phyloP scores from a whole-genome alignment of 495 filamentous ascomycete genomes.

The Aspergillus affinis region DNA sequence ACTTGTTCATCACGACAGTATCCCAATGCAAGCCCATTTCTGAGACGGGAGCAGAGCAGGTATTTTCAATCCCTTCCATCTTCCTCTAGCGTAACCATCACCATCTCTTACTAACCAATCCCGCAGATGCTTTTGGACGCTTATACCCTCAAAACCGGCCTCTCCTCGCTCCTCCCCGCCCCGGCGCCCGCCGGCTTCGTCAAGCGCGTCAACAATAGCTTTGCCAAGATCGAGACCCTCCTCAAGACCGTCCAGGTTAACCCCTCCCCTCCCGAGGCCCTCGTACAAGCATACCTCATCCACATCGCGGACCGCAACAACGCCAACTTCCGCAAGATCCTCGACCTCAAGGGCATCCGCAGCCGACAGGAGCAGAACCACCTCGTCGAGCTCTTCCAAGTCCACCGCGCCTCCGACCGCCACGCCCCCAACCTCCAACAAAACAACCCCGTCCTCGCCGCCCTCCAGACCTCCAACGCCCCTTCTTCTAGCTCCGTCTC shows the following conservation, averaged over 20 bases:
- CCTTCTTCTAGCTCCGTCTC: slow-evolving; percentile 41
- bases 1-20: slow-evolving; percentile 75
- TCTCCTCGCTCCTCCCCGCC: slow-evolving; percentile 48
- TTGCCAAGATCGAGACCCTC: slow-evolving; percentile 84
- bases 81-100: too few relatives aligned
- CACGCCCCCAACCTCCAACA: slow-evolving; percentile 47
- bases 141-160: slow-evolving; percentile 83
- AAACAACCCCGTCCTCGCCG: slow-evolving; percentile 44
- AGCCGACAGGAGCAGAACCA: slow-evolving; percentile 73
- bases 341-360: slow-evolving; percentile 88
- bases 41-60: slow-evolving; percentile 94
- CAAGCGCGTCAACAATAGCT: slow-evolving; percentile 83
- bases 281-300: slow-evolving; percentile 95
- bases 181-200: slow-evolving; percentile 64
- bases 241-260: slow-evolving; percentile 97
- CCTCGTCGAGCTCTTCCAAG: slow-evolving; percentile 84
- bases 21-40: slow-evolving; percentile 87
- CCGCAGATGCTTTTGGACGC: slow-evolving; percentile 88
- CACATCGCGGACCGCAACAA: slow-evolving; percentile 89
- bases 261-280: slow-evolving; percentile 83
- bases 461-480: slow-evolving; percentile 39
- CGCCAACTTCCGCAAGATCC: slow-evolving; percentile 93
- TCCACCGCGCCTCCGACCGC: slow-evolving; percentile 65
- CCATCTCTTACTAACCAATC: slow-evolving; percentile 11
- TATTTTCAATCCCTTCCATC: slow-evolving; percentile 26